Evolutionary conservation across 495 filamentous ascomycete species (phyloP).

Genomic region (Hypoxylon crocopeplum): DNA sequence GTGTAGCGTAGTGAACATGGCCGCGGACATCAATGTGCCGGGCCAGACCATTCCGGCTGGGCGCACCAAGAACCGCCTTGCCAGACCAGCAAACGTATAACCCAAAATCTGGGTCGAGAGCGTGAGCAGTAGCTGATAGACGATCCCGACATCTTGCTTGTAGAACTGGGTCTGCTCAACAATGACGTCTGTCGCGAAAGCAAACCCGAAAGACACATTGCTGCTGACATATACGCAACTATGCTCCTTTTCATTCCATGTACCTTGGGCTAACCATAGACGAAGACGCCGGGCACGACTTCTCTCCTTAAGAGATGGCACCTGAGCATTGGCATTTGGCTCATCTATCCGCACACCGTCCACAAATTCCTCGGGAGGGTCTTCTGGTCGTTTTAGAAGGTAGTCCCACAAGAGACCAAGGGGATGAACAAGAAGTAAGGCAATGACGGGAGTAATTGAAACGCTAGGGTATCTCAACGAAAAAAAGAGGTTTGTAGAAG

Average conservation of each 20-base stretch:
- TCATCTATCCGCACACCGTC: constrained; percentile 53
- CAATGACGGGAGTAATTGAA: constrained; percentile 84
- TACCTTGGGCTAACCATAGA: constrained; percentile 79
- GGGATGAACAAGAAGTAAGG: constrained; percentile 80
- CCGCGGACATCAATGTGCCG: constrained; percentile 82
- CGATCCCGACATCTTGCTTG: constrained; percentile 73
- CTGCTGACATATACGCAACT: constrained; percentile 87
- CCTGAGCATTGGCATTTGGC: constrained; percentile 11
- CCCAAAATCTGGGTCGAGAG: constrained; percentile 85
- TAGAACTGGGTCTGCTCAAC: constrained; percentile 90
- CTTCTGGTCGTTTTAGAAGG: constrained; percentile 64
- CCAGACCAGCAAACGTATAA: constrained; percentile 82
- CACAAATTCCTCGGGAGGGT: constrained; percentile 67
- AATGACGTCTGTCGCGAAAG: constrained; percentile 84
- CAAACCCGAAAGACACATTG: constrained; percentile 90
- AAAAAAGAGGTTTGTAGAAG: constrained; percentile 85
- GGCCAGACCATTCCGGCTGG: constrained; percentile 95
- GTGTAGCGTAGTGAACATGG: constrained; percentile 86
- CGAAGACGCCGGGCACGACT: constrained; percentile 54
- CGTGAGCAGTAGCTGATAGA: constrained; percentile 82
- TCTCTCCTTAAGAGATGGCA: constrained; percentile 34
- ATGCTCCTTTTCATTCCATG: constrained; percentile 88
- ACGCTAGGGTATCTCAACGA: constrained; percentile 85
- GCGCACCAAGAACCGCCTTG: constrained; percentile 77
- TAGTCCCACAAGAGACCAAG: constrained; percentile 80